Percentiles rank a stretch among this genome's conserved stretches.
phyloP scores from a whole-genome alignment of 129 eudicot genomes.

The Helichrysum umbraculigerum region DNA sequence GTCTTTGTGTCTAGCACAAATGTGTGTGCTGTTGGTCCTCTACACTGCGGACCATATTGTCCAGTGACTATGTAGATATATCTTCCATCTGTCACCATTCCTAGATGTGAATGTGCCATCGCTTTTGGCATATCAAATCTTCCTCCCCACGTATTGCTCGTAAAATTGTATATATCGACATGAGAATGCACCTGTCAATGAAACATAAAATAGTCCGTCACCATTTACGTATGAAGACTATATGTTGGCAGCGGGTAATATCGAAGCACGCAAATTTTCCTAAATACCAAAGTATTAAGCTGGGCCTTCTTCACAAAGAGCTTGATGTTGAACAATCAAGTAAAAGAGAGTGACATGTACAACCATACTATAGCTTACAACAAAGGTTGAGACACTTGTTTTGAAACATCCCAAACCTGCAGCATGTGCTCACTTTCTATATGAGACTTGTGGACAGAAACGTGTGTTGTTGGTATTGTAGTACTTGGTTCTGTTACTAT shows the following conservation, averaged over 20 bases:
- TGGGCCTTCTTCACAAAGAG: not conserved
- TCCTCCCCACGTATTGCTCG: constrained; percentile 76
- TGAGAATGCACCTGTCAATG: constrained; percentile 84
- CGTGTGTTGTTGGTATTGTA: not conserved
- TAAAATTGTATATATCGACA: constrained; percentile 87
- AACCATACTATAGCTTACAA: not conserved
- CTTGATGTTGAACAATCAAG: not conserved
- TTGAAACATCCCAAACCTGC: not conserved
- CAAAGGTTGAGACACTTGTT: not conserved
- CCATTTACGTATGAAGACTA: not conserved
- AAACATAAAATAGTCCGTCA: not conserved
- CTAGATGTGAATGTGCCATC: constrained; percentile 98
- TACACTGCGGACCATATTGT: constrained; percentile 94
- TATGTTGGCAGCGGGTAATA: too few species aligned
- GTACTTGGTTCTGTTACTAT: not conserved
- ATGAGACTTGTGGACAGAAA: not conserved
- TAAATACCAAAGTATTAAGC: not conserved
- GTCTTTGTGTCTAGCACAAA: constrained; percentile 87
- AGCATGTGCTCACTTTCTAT: not conserved
- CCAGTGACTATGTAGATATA: constrained; percentile 84
- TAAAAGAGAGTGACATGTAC: not conserved
- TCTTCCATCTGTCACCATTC: constrained; percentile 96
- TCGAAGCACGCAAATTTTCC: not conserved
- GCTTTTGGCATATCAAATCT: constrained; percentile 97
- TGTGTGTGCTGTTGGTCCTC: constrained; percentile 84